Conservation (phyloP, 1,284 basidiomycete species). For the Ustilago xerochloae region DNA sequence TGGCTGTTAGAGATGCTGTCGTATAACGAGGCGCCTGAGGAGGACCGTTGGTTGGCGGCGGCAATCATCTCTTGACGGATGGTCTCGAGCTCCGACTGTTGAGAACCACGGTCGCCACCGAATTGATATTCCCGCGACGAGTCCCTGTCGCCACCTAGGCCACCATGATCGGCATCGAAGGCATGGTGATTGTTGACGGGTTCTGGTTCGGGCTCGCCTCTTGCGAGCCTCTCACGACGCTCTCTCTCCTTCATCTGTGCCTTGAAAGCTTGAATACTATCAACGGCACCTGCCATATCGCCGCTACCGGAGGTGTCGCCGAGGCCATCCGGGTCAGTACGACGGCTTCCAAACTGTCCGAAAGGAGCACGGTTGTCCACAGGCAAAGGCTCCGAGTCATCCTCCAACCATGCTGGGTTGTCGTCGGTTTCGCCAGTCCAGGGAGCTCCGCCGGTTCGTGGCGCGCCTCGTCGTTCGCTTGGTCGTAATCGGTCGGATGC, state of each 20-base stretch:
- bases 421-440: conserved; percentile 74
- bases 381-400: conserved; percentile 71
- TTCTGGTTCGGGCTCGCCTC: conserved; percentile 31
- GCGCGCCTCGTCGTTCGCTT: conserved; percentile 38
- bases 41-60: conserved; percentile 38
- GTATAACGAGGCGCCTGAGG: conserved; percentile 42
- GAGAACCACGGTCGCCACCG: conserved; percentile 21
- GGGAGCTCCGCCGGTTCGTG: conserved; percentile 29
- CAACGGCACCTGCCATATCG: conserved; percentile 66
- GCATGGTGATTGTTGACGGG: conserved; percentile 4
- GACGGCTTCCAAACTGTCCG: conserved; percentile 67
- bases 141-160: conserved; percentile 22
- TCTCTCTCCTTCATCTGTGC: conserved; percentile 85
- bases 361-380: conserved; percentile 49
- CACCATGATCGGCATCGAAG: conserved; percentile 1
- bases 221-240: conserved; percentile 70
- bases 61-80: conserved; percentile 48
- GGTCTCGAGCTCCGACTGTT: conserved; percentile 32
- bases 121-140: conserved; percentile 25
- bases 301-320: conserved; percentile 11
- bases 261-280: conserved; percentile 90
- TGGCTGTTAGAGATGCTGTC: conserved; percentile 57
- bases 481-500: conserved; percentile 42
- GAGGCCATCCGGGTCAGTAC: conserved; percentile 23
- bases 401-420: conserved; percentile 92